Evolutionary conservation across 2,329 filamentous ascomycete species (phyloP).

Genomic region (Beauveria varroae): DNA sequence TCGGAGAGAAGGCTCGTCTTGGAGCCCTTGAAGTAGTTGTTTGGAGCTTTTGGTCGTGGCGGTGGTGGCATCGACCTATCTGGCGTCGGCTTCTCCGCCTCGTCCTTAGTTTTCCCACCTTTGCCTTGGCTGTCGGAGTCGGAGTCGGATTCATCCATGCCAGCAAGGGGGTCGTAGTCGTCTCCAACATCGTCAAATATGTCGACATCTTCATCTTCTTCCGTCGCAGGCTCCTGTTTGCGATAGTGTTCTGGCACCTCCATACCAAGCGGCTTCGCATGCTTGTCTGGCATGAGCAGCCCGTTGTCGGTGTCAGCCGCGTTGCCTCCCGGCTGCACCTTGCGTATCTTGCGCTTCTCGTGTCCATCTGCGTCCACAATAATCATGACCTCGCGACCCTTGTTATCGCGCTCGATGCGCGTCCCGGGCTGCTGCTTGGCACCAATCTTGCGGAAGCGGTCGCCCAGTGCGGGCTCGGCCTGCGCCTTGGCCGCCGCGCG

Average conservation of each 20-base stretch:
- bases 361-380: slow-evolving; percentile 59
- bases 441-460: slow-evolving; percentile 59
- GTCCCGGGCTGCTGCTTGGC: slow-evolving; percentile 44
- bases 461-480: slow-evolving; percentile 44
- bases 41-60: slow-evolving; percentile 31
- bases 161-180: slow-evolving; percentile 61
- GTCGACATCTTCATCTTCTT: slow-evolving; percentile 49
- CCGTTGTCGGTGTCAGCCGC: slow-evolving; percentile 32
- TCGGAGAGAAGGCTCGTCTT: slow-evolving; percentile 48
- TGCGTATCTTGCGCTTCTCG: slow-evolving; percentile 58
- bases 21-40: slow-evolving; percentile 57
- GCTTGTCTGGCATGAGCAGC: slow-evolving; percentile 46
- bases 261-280: slow-evolving; percentile 54
- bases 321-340: slow-evolving; percentile 32
- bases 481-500: slow-evolving; percentile 51
- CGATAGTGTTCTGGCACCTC: slow-evolving; percentile 54
- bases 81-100: slow-evolving; percentile 17
- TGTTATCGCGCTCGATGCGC: slow-evolving; percentile 53
- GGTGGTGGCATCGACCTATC: slow-evolving; percentile 38
- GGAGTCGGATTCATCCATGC: slow-evolving; percentile 38
- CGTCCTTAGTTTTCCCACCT: slow-evolving; percentile 19
- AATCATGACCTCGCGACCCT: slow-evolving; percentile 56
- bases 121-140: slow-evolving; percentile 39
- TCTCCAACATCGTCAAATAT: slow-evolving; percentile 61
- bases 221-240: slow-evolving; percentile 37